Evolutionary conservation across 2,329 filamentous ascomycete genomes (phyloP).

Genomic region (Aureobasidium sp.): DNA sequence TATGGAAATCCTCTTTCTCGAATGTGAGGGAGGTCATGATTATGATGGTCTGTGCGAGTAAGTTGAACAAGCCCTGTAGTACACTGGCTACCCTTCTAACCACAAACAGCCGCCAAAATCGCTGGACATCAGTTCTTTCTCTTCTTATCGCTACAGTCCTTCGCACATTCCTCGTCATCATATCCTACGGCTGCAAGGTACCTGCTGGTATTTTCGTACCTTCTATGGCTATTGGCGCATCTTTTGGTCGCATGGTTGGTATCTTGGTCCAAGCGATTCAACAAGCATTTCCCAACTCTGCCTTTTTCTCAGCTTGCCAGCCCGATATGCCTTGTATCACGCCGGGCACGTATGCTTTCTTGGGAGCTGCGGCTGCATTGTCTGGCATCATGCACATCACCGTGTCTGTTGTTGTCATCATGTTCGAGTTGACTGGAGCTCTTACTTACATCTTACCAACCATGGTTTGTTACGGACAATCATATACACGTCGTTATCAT

Average conservation of each 20-base stretch:
- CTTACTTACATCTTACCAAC: constrained; percentile 94
- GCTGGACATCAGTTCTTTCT: constrained; percentile 70
- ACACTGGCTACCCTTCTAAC: constrained; percentile 14
- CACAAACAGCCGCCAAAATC: constrained; percentile 47
- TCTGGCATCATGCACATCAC: constrained; percentile 98
- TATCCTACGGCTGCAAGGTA: constrained; percentile 96
- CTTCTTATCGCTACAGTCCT: constrained; percentile 72
- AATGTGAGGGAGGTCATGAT: constrained; percentile 82
- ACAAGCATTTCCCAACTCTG: constrained; percentile 70
- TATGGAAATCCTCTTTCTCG: constrained; percentile 94
- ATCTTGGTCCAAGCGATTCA: constrained; percentile 87
- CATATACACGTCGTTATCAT: not conserved
- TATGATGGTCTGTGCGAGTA: constrained; percentile 84
- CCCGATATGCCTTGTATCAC: constrained; percentile 95
- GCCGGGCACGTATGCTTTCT: constrained; percentile 90
- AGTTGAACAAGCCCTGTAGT: constrained; percentile 21
- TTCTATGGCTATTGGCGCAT: constrained; percentile 93
- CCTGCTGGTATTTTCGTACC: constrained; percentile 97
- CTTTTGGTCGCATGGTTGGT: constrained; percentile 87
- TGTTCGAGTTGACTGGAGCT: constrained; percentile 98
- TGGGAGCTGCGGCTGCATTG: constrained; percentile 83
- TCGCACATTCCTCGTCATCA: constrained; percentile 76
- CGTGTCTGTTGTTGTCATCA: constrained; percentile 93
- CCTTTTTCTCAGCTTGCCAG: constrained; percentile 81
- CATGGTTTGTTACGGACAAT: constrained; percentile 51